Evolutionary conservation across 345 rosid genomes (phyloP).

Genomic region (Psidium friedrichsthalianum): DNA sequence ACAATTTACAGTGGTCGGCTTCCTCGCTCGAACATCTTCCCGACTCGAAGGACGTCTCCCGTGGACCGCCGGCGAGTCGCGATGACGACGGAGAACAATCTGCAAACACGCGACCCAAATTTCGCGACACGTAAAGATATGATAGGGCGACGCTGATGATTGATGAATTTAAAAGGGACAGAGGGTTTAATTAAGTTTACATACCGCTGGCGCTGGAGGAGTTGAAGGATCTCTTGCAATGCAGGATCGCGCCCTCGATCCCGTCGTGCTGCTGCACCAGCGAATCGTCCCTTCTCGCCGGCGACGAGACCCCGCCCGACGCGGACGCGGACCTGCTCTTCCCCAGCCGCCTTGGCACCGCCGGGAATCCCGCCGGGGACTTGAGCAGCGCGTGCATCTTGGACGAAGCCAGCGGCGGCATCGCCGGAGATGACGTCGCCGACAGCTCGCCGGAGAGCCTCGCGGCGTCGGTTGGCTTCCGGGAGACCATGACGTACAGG

Average conservation of each 20-base stretch:
- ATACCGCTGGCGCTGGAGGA: constrained; percentile 15
- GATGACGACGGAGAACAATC: not conserved
- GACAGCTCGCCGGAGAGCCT: constrained; percentile 13
- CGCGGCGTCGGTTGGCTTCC: constrained; percentile 19
- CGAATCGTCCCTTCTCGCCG: constrained; percentile 76
- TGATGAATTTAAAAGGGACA: not conserved
- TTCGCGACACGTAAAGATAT: not conserved
- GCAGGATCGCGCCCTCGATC: constrained; percentile 89
- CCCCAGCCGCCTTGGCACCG: constrained; percentile 37
- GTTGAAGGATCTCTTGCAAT: constrained; percentile 85
- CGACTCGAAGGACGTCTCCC: not conserved
- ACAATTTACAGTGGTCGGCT: not conserved
- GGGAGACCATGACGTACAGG: constrained; percentile 40
- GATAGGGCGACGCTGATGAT: not conserved
- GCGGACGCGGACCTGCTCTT: constrained; percentile 69
- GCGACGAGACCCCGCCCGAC: constrained; percentile 33
- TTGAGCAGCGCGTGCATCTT: constrained; percentile 35
- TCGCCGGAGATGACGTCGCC: constrained; percentile 29
- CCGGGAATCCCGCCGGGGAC: constrained; percentile 35
- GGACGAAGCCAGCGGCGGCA: not conserved
- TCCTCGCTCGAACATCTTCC: not conserved
- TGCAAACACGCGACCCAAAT: not conserved
- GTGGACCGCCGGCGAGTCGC: not conserved
- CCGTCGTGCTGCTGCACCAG: constrained; percentile 78
- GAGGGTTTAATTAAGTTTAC: not conserved